Base-by-base conservation (phyloP, 306 rosid genomes). In the Trifolium subterraneum region DNA sequence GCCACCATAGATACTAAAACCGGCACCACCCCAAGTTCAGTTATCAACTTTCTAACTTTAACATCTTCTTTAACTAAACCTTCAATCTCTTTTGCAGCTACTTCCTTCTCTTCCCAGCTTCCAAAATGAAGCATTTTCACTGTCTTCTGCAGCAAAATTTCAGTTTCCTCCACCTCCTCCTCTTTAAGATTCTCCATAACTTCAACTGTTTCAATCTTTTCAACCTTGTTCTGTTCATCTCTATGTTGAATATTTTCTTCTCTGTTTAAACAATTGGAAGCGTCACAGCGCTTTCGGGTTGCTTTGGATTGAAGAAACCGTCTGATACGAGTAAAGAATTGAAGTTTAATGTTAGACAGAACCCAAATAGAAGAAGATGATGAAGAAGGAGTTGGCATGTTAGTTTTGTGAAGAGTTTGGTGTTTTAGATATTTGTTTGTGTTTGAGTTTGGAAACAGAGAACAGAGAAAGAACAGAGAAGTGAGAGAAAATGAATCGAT, bases 61-160 rank as follows among this genome's bases (percentile, higher is more conserved):
- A 84, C 73, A 70, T 90, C 92, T 71, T 92, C 87, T 78, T 79
- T 90, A 10, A 90, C 90, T 55, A 92, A 77, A 65, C 70, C 79
- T 44, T 70, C 87, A 81, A 95, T 90, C 87, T 84, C 93, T 66
- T 71, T 68, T 2, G 95, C 93, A 33, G 96, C 94, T 44, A 56
- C 39, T 77, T 90, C 97, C 71, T 87, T 95, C 90, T 92, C 97
- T 78, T 86, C 88, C 90, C 90, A 87, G 77, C 81, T 82, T 33
- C 99, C 99, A 22, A 95, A 95, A 86, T 95, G 95, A 78, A 95
- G 96, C 79, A 78, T 86, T 89, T 95, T 95, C 84, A 95, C 99
- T 5, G 90, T 84, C 81, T 72, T 88, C 76, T 89, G 90, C 76
- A 95, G 71, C 83, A 77, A 2, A 13, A 74, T 65, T 5, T 22